Evolutionary conservation across 2,329 filamentous ascomycete species (phyloP).

Genomic region (Stenocarpella maydis): DNA sequence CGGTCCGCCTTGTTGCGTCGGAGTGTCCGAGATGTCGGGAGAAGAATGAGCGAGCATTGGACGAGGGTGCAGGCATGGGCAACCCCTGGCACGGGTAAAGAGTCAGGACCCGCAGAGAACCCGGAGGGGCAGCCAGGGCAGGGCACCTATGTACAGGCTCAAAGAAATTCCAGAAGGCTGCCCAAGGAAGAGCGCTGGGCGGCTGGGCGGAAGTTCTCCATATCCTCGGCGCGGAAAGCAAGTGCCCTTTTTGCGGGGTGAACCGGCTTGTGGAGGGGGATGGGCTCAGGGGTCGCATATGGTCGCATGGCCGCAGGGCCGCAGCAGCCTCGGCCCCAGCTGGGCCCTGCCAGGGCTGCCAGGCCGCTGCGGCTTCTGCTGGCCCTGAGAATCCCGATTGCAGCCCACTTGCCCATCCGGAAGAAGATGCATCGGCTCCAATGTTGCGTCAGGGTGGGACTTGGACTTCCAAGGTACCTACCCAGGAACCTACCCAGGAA

Average conservation of each 20-base stretch:
- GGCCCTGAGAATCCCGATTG: slow-evolving; percentile 35
- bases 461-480: slow-evolving; percentile 16
- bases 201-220: slow-evolving; percentile 27
- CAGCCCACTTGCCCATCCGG: slow-evolving; percentile 12
- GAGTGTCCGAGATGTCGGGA: slow-evolving; percentile 18
- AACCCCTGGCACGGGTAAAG: slow-evolving; percentile 31
- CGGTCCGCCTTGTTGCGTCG: background rate
- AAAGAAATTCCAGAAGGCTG: slow-evolving; percentile 31
- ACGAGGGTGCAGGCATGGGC: slow-evolving; percentile 5
- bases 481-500: too few species aligned
- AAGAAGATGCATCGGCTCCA: slow-evolving; percentile 29
- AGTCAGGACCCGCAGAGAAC: slow-evolving; percentile 5
- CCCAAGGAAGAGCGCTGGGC: slow-evolving; percentile 17
- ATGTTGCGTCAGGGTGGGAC: slow-evolving; percentile 25
- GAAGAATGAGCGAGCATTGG: slow-evolving; percentile 6
- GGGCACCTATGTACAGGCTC: background rate
- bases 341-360: too few species aligned
- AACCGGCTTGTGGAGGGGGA: slow-evolving; percentile 25
- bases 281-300: slow-evolving; percentile 21
- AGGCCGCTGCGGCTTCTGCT: background rate
- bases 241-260: slow-evolving; percentile 34
- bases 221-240: slow-evolving; percentile 22
- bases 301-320: background rate
- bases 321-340: background rate
- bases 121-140: background rate